Percentiles rank a stretch among this genome's conserved stretches.
Evolutionary conservation across 345 rosid species (phyloP).

Genomic region (Garcia nutans): DNA sequence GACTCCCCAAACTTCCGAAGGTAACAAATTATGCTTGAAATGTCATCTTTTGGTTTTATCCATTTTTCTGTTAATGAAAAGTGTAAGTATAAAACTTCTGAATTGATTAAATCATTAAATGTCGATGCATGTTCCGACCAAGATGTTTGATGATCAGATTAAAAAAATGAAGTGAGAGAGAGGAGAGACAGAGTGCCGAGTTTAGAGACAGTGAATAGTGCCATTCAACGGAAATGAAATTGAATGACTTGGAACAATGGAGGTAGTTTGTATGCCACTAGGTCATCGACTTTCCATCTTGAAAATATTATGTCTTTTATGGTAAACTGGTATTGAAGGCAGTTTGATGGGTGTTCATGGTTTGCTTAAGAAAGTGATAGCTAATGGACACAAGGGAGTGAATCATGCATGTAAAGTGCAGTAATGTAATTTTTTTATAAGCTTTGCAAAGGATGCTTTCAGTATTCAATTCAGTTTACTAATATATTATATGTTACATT

Average conservation of each 20-base stretch:
- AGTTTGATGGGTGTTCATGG: not conserved
- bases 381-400: not conserved
- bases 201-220: not conserved
- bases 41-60: not conserved
- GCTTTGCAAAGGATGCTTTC: not conserved
- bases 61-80: not conserved
- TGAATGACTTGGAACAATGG: not conserved
- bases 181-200: not conserved
- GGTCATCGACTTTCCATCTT: not conserved
- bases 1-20: slow-evolving; percentile 94
- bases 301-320: too few species aligned
- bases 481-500: not conserved
- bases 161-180: not conserved
- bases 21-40: slow-evolving; percentile 32
- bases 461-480: not conserved
- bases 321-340: not conserved
- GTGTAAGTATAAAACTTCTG: not conserved
- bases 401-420: not conserved
- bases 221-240: not conserved
- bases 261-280: not conserved
- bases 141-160: not conserved
- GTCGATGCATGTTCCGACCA: not conserved
- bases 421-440: not conserved
- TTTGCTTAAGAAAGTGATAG: not conserved
- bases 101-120: not conserved